Base-by-base conservation (phyloP, 139 green algal genomes). In the Coelastrella sp. region DNA sequence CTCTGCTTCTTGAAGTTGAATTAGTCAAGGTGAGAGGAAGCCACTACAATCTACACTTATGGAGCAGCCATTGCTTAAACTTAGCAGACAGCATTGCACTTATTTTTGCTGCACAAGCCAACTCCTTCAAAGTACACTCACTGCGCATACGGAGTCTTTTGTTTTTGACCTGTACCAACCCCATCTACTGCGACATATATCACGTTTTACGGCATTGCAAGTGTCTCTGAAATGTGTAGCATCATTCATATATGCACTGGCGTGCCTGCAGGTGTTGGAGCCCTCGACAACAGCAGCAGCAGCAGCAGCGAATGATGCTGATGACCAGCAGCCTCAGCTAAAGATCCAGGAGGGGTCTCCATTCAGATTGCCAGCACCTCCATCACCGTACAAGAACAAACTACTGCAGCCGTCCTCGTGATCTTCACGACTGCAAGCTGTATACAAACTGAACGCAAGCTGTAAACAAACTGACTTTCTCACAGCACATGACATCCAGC, bases 1-100 rank as follows among this genome's bases (percentile, higher is more conserved):
- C 93, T 50, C 77, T 94, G 88, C 89, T 95, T 71, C 85, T 95
- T 23, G 91, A 95, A 67, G 87, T 82, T 35, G 79, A 93, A 72
- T 79, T 94, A 1, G 48, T 87, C 8, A 72, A 83, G 27, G 85
- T 86, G 30, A 62, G 67, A 38, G 35, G 0, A 62, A 7, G 27
- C n/a, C n/a, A n/a, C n/a, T n/a, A n/a, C n/a, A n/a, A n/a, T n/a
- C n/a, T n/a, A n/a, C n/a, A n/a, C n/a, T n/a, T n/a, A n/a, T n/a
- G 25, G 4, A 6, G 30, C 2, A 30, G 13, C 30, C 8, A 17
- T 13, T 67, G 23, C 23, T 67, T 23, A 23, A 40, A 19, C 13
- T 40, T 9, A 21, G 27, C 53, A 64, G 6, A 9, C 53, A 63
- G 15, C 25, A 63, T n/a, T 2, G 17, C 17, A 27, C 53, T 64